A percentile compares a stretch with the other conserved stretches of the same genome.
Evolutionary conservation across 495 filamentous ascomycete species (phyloP).

Genomic region (Tuber calosporum): DNA sequence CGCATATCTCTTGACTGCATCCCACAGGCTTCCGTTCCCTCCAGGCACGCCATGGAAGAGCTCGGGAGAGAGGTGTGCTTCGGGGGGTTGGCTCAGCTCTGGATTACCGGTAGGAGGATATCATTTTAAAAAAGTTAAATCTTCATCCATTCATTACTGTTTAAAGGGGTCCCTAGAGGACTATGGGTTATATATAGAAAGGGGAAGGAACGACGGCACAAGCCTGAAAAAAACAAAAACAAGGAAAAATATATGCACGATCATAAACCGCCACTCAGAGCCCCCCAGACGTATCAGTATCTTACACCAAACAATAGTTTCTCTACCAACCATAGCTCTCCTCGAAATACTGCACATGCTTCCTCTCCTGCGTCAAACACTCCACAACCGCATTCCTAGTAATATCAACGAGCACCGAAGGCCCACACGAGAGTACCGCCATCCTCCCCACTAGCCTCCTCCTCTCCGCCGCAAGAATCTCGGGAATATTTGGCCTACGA

Average conservation of each 20-base stretch:
- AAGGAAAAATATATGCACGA: background rate
- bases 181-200: background rate
- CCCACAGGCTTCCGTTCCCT: background rate
- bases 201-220: background rate
- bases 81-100: background rate
- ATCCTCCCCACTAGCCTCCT: slow-evolving; percentile 42
- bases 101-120: background rate
- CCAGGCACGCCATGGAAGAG: background rate
- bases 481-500: slow-evolving; percentile 37
- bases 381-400: slow-evolving; percentile 44
- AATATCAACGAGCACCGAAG: slow-evolving; percentile 48
- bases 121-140: background rate
- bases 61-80: background rate
- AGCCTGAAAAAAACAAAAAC: background rate
- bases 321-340: slow-evolving; percentile 27
- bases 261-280: background rate
- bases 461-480: slow-evolving; percentile 42
- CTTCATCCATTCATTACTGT: background rate
- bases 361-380: slow-evolving; percentile 28
- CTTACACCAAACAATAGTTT: slow-evolving; percentile 6
- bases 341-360: slow-evolving; percentile 36
- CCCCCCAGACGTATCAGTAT: background rate
- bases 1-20: background rate
- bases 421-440: slow-evolving; percentile 50
- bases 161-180: background rate